phyloP scores from a whole-genome alignment of 108 stramenopile species.

The Nitzschia sp. region DNA sequence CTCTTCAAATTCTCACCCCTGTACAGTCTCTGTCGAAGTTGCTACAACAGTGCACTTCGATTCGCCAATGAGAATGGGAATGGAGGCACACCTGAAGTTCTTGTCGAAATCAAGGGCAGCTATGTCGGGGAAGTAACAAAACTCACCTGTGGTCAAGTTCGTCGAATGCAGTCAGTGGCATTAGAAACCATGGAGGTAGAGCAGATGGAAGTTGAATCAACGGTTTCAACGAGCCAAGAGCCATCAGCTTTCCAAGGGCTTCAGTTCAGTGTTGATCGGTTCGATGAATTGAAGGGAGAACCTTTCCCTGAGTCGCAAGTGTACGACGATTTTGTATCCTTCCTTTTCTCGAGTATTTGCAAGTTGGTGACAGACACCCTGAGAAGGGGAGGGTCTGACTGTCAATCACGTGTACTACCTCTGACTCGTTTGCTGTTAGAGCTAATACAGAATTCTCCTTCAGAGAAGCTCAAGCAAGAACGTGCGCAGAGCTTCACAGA shows the following conservation, averaged over 20 bases:
- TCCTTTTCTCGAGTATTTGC: conserved; percentile 22
- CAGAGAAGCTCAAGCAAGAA: conserved; percentile 2
- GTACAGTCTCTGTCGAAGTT: conserved; percentile 55
- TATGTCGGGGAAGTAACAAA: conserved; percentile 30
- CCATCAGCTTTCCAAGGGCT: conserved; percentile 8
- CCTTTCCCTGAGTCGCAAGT: conserved; percentile 2
- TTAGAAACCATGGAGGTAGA: conserved; percentile 55
- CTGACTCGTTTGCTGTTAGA: conserved; percentile 26
- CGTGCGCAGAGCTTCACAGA: conserved; percentile 28
- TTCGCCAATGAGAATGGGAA: conserved; percentile 49
- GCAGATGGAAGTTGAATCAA: conserved; percentile 38
- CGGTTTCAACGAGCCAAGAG: conserved; percentile 21
- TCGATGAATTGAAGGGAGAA: background rate
- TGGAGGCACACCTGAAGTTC: conserved; percentile 19
- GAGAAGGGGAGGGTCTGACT: conserved; percentile 7
- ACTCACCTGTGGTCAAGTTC: conserved; percentile 63
- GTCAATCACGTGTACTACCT: background rate
- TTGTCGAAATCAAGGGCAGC: conserved; percentile 59
- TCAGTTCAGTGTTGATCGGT: background rate
- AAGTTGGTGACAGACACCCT: conserved; percentile 16
- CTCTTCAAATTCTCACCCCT: conserved; percentile 3
- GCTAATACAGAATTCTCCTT: conserved; percentile 21
- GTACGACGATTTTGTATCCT: conserved; percentile 27
- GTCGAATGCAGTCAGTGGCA: conserved; percentile 59
- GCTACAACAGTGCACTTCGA: conserved; percentile 45